Evolutionary conservation across 768 basidiomycete genomes (phyloP).

Genomic region (Thelephora aurantiotincta): DNA sequence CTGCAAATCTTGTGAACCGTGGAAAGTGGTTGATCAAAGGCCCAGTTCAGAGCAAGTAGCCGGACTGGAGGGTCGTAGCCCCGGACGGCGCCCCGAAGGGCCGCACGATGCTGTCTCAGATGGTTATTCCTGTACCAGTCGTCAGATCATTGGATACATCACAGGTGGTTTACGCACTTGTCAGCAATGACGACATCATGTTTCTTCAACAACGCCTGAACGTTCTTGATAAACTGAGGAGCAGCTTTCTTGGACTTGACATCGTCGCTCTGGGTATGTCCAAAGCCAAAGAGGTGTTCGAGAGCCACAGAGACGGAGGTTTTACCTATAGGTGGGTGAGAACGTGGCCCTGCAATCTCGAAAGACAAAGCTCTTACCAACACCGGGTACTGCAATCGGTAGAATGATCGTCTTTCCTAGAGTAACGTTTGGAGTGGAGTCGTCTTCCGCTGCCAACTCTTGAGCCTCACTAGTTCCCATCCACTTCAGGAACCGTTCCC

Average conservation of each 20-base stretch:
- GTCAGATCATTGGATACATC: not conserved
- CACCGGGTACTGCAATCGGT: conserved; percentile 85
- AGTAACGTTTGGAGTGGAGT: conserved; percentile 9
- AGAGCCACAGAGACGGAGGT: conserved; percentile 76
- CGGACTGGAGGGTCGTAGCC: conserved; percentile 40
- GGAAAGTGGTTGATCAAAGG: conserved; percentile 37
- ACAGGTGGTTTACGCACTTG: conserved; percentile 37
- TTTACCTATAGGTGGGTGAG: conserved; percentile 43
- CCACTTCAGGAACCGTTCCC: conserved; percentile 72
- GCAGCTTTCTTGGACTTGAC: conserved; percentile 64
- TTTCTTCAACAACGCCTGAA: conserved; percentile 39
- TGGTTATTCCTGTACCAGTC: conserved; percentile 67
- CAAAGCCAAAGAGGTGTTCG: conserved; percentile 67
- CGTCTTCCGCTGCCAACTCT: conserved; percentile 18
- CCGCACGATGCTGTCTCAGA: conserved; percentile 58
- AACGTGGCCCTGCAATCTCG: not conserved
- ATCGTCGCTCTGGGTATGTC: conserved; percentile 91
- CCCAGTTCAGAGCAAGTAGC: conserved; percentile 75
- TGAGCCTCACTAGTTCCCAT: conserved; percentile 29
- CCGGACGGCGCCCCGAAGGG: conserved; percentile 42
- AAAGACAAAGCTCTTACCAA: conserved; percentile 41
- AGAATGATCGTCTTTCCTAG: conserved; percentile 73
- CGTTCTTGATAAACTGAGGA: conserved; percentile 58
- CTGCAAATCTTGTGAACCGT: conserved; percentile 64
- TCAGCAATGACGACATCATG: conserved; percentile 85